A percentile compares a stretch with the other conserved stretches of the same genome.
Conservation (phyloP, 148 eudicot species). For the Heliosperma pusillum region DNA sequence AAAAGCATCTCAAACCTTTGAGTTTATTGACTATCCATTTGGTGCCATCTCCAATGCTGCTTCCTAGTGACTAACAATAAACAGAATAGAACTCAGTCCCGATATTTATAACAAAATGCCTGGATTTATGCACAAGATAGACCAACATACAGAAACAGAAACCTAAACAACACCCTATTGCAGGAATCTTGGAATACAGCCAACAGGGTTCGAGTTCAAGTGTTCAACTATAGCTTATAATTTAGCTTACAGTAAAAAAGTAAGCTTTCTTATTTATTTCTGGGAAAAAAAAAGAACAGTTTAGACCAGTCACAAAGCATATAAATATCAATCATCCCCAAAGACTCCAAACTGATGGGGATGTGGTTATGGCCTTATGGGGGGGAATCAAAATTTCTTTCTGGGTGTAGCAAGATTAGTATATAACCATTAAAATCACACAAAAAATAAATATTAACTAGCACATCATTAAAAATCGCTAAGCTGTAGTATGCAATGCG, state of each 20-base stretch:
- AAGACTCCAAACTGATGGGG: not conserved
- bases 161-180: not conserved
- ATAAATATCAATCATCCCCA: not conserved
- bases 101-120: not conserved
- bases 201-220: not conserved
- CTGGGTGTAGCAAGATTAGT: too few relatives aligned
- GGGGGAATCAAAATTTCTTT: too few relatives aligned
- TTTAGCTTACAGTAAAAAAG: not conserved
- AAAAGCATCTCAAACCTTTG: conserved; percentile 63
- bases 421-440: too few relatives aligned
- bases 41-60: conserved; percentile 76
- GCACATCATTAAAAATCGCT: too few relatives aligned
- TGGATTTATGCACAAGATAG: not conserved
- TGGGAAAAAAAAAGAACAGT: not conserved
- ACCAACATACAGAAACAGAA: not conserved
- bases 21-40: conserved; percentile 82
- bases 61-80: conserved; percentile 51
- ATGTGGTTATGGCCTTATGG: too few relatives aligned
- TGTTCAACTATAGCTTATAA: not conserved
- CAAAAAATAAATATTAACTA: too few relatives aligned
- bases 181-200: not conserved
- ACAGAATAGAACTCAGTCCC: conserved; percentile 16
- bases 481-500: too few relatives aligned
- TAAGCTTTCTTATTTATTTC: not conserved
- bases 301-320: not conserved